Base-by-base conservation (phyloP, 1,284 basidiomycete genomes). In the Apiotrichum gamsii region DNA sequence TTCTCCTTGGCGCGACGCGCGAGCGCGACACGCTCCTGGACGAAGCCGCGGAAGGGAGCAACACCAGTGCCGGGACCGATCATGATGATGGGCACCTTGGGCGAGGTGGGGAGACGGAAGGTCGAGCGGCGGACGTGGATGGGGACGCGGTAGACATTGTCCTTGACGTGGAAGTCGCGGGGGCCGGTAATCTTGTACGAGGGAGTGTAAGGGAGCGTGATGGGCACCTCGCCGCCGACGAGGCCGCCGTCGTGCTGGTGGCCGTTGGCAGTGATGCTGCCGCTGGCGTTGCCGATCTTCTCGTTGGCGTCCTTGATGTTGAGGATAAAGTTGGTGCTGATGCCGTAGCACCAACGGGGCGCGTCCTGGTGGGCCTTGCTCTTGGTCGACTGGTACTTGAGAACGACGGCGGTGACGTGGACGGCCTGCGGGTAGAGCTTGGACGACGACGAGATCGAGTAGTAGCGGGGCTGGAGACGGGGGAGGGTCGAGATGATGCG, bases 1-100 rank as follows among this genome's bases (percentile, higher is more conserved):
- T 95, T 96, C 65, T 91, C 91, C 50, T 88, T 78, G 1, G 91
- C 88, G 61, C 90, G 89, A 55, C 89, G 85, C 14, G 93, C 94
- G 36, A 95, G 83, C 11, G 90, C 90, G 29, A 98, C 85, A 59
- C 94, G 88, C 71, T 98, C 94, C 75, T 98, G 95, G 8, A 98
- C 82, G 70, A 98, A 98, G 2, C 91, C 91, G 52, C 94, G 87
- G 88, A 98, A 98, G 15, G 94, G 94, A 29, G 94, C 94, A 44
- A 98, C 90, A 76, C 91, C 90, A 52, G 93, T 97, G 47, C 94
- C 94, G 49, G 94, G 94, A 45, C 94, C 94, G 67, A 98, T 82
- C 94, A 98, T 97, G 72, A 98, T 91, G 49, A 98, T 85, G 3
- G 94, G 94, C 52, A 90, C 93, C 79, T 95, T 96, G 44, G 94